Conservation (phyloP, 73 alveolate genomes). For the Halteria grandinella region DNA sequence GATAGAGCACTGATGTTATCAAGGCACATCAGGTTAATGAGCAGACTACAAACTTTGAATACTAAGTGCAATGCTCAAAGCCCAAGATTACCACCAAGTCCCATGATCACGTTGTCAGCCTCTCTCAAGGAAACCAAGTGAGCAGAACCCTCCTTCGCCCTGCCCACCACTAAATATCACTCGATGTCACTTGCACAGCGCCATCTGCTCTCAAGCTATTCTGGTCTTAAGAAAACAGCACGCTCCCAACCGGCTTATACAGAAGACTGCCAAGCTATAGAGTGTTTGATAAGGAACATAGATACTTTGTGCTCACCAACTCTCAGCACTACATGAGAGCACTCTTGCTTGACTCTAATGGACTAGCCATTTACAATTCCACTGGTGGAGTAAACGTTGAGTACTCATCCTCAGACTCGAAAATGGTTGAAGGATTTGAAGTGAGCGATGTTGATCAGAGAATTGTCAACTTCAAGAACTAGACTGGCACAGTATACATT, state of each 20-base stretch:
- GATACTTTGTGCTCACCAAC: constrained; percentile 13
- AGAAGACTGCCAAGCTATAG: constrained; percentile 20
- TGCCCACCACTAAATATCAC: neutral
- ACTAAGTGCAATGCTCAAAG: neutral
- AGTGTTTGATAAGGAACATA: neutral
- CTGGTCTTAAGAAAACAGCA: constrained; percentile 27
- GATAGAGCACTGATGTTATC: neutral
- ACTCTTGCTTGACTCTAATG: neutral
- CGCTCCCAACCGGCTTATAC: neutral
- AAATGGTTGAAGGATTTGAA: constrained; percentile 20
- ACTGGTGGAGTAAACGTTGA: neutral
- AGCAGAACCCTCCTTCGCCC: constrained; percentile 24
- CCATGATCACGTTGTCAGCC: neutral
- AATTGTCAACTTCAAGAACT: constrained; percentile 21
- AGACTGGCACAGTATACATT: constrained; percentile 50
- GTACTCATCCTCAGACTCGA: neutral
- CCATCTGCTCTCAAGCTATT: neutral
- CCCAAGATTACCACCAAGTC: no score
- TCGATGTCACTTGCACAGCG: constrained; percentile 18
- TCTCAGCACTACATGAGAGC: constrained; percentile 14
- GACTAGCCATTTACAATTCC: neutral
- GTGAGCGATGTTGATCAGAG: constrained; percentile 32
- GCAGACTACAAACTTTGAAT: constrained; percentile 12
- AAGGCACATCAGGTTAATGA: neutral
- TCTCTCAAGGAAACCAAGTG: neutral